Percentiles rank a stretch among this genome's conserved stretches.
Evolutionary conservation across 2,329 filamentous ascomycete genomes (phyloP).

Genomic region (Aurifilum marmelostoma): DNA sequence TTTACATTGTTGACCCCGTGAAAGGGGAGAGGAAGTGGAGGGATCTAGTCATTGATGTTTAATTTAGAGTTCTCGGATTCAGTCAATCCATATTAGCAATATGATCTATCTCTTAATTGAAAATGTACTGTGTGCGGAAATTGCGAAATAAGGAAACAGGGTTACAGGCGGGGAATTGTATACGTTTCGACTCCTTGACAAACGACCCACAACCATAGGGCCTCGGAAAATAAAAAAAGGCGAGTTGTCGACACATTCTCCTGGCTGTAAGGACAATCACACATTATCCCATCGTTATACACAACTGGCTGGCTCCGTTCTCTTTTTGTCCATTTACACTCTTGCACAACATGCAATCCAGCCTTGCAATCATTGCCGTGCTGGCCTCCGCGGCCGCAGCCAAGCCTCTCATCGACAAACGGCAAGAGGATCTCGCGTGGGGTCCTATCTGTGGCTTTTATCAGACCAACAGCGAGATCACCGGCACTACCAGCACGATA

Average conservation of each 20-base stretch:
- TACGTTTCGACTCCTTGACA: background rate
- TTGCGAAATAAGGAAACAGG: background rate
- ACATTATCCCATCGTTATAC: background rate
- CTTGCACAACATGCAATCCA: conserved; percentile 16
- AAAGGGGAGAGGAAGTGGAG: too few species aligned
- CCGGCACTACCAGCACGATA: conserved; percentile 34
- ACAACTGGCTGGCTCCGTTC: background rate
- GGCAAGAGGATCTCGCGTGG: conserved; percentile 31
- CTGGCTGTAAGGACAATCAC: background rate
- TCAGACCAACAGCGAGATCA: conserved; percentile 31
- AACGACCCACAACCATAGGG: background rate
- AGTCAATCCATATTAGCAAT: background rate
- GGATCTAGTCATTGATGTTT: too few species aligned
- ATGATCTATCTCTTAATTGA: background rate
- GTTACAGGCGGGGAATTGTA: background rate
- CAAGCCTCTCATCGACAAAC: conserved; percentile 23
- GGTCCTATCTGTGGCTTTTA: conserved; percentile 33
- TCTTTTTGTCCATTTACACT: background rate
- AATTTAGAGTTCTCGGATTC: background rate
- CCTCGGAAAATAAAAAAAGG: background rate
- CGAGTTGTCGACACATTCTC: background rate
- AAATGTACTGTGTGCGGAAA: background rate
- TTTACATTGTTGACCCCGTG: too few species aligned
- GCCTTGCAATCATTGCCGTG: conserved; percentile 15
- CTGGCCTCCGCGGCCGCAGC: conserved; percentile 24